A percentile compares a stretch with the other conserved stretches of the same genome.
Conservation (phyloP, 441 rosid genomes). For the Kokia cookei region DNA sequence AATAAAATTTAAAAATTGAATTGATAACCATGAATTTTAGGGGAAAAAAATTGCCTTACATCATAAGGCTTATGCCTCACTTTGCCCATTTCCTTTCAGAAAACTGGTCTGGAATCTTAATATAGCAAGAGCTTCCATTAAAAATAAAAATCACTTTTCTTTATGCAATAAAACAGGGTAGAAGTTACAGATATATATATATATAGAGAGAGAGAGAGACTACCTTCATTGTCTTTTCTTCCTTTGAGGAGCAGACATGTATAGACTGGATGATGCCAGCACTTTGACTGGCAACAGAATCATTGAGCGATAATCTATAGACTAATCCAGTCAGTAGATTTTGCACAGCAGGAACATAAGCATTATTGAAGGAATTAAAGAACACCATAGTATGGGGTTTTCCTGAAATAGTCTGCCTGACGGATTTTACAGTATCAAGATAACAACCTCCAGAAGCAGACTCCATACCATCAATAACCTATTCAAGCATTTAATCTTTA, state of each 20-base stretch:
- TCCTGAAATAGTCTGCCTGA: constrained; percentile 50
- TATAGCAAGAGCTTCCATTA: background rate
- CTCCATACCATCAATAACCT: constrained; percentile 71
- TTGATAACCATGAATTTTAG: background rate
- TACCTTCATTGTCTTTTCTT: constrained; percentile 47
- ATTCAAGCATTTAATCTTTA: constrained; percentile 15
- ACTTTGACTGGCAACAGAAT: constrained; percentile 43
- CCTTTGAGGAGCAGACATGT: constrained; percentile 33
- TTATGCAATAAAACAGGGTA: background rate
- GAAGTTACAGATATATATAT: background rate
- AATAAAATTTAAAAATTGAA: background rate
- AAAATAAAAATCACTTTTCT: background rate
- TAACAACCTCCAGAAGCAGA: constrained; percentile 30
- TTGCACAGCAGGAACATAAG: constrained; percentile 27
- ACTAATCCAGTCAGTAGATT: constrained; percentile 36
- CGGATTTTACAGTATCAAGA: constrained; percentile 44
- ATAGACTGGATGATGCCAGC: constrained; percentile 41
- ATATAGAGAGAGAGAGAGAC: background rate
- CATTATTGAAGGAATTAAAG: constrained; percentile 24
- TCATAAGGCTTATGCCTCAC: background rate
- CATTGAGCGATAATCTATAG: constrained; percentile 35
- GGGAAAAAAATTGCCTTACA: background rate
- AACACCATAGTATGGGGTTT: constrained; percentile 51
- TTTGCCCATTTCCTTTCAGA: background rate
- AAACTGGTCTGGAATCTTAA: background rate